These are phyloP conservation scores for Eucalyptus globulus DNA, from an alignment of 345 rosid species.

Conservation along the genomic window DNA sequence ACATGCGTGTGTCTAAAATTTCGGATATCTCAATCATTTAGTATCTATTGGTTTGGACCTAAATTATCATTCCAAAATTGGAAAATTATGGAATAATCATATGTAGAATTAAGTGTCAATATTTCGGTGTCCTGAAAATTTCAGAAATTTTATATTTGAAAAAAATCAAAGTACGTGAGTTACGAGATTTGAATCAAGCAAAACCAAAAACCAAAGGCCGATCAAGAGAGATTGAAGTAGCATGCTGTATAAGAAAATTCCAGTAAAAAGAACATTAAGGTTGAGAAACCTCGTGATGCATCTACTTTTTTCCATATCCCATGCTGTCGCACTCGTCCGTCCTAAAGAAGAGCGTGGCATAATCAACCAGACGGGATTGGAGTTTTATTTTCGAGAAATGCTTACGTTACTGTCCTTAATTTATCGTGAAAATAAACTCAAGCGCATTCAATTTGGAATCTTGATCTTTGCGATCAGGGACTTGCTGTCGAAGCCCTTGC, in stretches of 20 bases:
- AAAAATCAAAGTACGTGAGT: not conserved
- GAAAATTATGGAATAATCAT: not conserved
- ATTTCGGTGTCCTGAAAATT: no score
- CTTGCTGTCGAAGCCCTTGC: constrained; percentile 15
- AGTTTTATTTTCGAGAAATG: not conserved
- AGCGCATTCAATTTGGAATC: not conserved
- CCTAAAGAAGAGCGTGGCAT: not conserved
- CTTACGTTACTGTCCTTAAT: not conserved
- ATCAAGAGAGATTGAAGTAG: not conserved
- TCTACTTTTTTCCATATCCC: not conserved
- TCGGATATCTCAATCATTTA: not conserved
- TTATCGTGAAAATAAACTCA: no score
- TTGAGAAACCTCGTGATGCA: not conserved
- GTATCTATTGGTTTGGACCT: not conserved
- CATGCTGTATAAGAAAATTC: not conserved
- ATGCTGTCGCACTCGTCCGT: not conserved
- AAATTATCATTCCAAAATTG: no score
- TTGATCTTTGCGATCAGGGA: constrained; percentile 1
- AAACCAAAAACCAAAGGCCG: not conserved
- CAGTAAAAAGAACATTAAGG: not conserved
- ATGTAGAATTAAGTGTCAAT: not conserved
- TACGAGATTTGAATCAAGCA: not conserved
- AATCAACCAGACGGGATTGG: not conserved
- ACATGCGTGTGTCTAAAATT: not conserved
- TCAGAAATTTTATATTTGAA: not conserved